Evolutionary conservation across 495 filamentous ascomycete species (phyloP), one percentile per base, ranked within the genome.

Genomic region (Bryoglossum gracile): DNA sequence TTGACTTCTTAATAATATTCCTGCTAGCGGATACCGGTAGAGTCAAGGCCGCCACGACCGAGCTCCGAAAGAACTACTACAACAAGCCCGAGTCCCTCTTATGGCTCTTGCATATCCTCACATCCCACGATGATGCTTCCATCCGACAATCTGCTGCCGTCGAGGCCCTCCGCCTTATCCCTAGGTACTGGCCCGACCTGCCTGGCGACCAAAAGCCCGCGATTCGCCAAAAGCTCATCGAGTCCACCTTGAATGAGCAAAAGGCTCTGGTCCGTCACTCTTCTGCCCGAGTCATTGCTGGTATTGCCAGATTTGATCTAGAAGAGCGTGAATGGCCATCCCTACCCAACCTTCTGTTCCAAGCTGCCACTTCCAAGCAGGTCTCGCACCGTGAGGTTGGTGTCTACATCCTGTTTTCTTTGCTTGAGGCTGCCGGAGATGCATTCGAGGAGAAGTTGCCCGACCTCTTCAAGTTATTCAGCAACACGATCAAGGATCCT

Each of bases 61-160:
- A 84, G 52, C 77, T 98, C 40, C 89, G 90, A 66, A 88, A 91
- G 61, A 86, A 86, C 59, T 96, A 85, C 74, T 97, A 92, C 68
- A 80, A 80, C 49, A 78, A 90, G 47, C 87, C 91, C 4, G 76
- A 87, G 50, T 84, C 87, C 3, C 80, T 98, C 6, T 72, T 86
- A 21, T 74, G 85, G 57, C 83, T 98, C 25, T 74, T 97, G 41
- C 88, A 95, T 61, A 77, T 95, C 55, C 75, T 94, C 46, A 82
- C 83, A 23, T 81, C 80, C 33, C 82, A 95, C 62, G 69, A 81
- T 33, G 75, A 84, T 51, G 55, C 76, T 5, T 76, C 83, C 52
- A 71, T 96, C 11, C 82, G 88, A 46, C 94, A 97, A 68, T 74
- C 91, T 46, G 88, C 94, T 25, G 87, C 92, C 38, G 86, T 97